Evolutionary conservation across 2,329 filamentous ascomycete species (phyloP).

Genomic region (Nothophoma quercina): DNA sequence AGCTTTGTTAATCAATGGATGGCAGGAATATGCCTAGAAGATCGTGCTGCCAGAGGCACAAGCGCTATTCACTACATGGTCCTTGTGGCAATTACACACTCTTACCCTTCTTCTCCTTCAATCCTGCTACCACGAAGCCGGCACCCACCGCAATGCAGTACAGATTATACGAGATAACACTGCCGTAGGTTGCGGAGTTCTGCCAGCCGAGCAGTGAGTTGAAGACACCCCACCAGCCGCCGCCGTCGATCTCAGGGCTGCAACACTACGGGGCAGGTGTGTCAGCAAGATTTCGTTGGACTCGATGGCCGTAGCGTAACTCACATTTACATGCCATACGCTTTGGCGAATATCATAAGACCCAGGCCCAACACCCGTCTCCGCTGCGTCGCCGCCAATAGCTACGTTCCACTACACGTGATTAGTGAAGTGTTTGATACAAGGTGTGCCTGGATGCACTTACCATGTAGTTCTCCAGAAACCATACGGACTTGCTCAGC

Average conservation of each 20-base stretch:
- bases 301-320: slow-evolving; percentile 34
- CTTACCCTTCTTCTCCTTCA: slow-evolving; percentile 65
- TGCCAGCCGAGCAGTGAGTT: slow-evolving; percentile 85
- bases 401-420: slow-evolving; percentile 1
- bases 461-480: slow-evolving; percentile 66
- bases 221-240: slow-evolving; percentile 84
- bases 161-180: slow-evolving; percentile 82
- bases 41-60: too few relatives aligned
- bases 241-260: slow-evolving; percentile 73
- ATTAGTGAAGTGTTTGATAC: slow-evolving; percentile 44
- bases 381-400: slow-evolving; percentile 66
- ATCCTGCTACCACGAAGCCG: slow-evolving; percentile 70
- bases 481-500: slow-evolving; percentile 78
- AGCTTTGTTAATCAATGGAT: too few relatives aligned
- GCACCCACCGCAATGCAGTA: slow-evolving; percentile 79
- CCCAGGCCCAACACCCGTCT: slow-evolving; percentile 71
- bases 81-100: too few relatives aligned
- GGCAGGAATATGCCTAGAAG: too few relatives aligned
- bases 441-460: slow-evolving; percentile 61
- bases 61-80: too few relatives aligned
- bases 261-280: slow-evolving; percentile 65
- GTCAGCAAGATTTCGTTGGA: neutral
- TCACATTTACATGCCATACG: slow-evolving; percentile 81
- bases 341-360: slow-evolving; percentile 79
- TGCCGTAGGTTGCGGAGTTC: slow-evolving; percentile 85